Evolutionary conservation across 2,329 filamentous ascomycete genomes (phyloP).

Genomic region (Alternaria sp.): DNA sequence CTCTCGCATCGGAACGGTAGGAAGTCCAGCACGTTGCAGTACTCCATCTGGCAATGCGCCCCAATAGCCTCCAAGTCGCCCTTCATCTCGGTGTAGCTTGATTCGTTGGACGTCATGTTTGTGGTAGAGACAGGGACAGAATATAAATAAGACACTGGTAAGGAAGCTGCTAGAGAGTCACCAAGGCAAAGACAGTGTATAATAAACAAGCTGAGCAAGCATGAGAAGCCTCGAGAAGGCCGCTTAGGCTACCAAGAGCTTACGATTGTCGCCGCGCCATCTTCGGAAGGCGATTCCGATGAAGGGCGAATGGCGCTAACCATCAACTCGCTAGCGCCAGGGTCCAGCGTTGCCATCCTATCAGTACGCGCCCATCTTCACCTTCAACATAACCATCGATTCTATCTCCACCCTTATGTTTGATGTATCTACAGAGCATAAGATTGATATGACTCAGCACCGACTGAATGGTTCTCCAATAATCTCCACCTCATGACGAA

Average conservation of each 20-base stretch:
- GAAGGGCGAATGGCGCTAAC: background rate
- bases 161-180: background rate
- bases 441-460: fast-evolving
- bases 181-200: slow-evolving; percentile 3
- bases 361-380: background rate
- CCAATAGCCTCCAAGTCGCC: slow-evolving; percentile 86
- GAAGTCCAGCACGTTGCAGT: slow-evolving; percentile 96
- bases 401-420: background rate
- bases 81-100: slow-evolving; percentile 73
- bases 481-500: background rate
- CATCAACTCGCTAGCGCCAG: slow-evolving; percentile 8
- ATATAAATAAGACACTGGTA: background rate
- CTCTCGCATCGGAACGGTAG: slow-evolving; percentile 94
- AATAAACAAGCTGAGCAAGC: slow-evolving; percentile 20
- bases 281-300: slow-evolving; percentile 6
- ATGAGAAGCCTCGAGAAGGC: slow-evolving; percentile 32
- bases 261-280: slow-evolving; percentile 24
- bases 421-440: background rate
- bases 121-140: background rate
- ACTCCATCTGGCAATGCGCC: slow-evolving; percentile 87
- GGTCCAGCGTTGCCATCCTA: slow-evolving; percentile 10
- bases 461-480: background rate
- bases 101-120: slow-evolving; percentile 30
- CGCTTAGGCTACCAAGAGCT: slow-evolving; percentile 19
- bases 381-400: background rate